phyloP scores from a whole-genome alignment of 805 yeast genomes.

The Scheffersomyces coipomensis region DNA sequence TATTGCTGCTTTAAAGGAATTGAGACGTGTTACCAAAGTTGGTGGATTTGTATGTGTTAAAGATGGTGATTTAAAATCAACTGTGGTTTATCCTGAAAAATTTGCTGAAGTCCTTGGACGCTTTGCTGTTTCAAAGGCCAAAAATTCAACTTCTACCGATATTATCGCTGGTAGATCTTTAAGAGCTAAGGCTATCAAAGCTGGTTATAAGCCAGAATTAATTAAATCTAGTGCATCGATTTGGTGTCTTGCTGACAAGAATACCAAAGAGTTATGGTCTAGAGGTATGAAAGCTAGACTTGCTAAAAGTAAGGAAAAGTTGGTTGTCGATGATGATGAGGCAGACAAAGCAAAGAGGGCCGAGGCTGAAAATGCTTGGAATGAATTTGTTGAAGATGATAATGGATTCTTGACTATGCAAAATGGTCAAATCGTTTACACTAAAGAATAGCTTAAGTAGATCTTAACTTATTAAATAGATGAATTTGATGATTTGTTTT shows the following conservation, averaged over 20 bases:
- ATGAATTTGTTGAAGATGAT: not conserved
- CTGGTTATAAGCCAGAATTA: conserved; percentile 13
- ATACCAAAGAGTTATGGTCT: no score
- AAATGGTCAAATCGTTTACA: conserved; percentile 3
- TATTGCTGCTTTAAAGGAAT: conserved; percentile 28
- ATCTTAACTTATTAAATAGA: no score
- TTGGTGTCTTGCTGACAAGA: conserved; percentile 12
- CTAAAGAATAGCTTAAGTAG: no score
- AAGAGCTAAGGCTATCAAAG: conserved; percentile 13
- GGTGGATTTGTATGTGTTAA: conserved; percentile 31
- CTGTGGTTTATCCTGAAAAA: conserved; percentile 15
- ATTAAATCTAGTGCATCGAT: conserved; percentile 10
- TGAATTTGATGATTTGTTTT: no score
- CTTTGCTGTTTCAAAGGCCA: conserved; percentile 4
- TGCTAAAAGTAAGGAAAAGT: no score
- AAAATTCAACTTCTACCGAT: conserved; percentile 10
- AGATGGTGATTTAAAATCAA: conserved; percentile 25
- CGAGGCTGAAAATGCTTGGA: not conserved
- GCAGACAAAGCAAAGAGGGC: not conserved
- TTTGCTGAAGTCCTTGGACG: conserved; percentile 9
- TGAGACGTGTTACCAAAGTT: conserved; percentile 32
- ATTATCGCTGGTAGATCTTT: conserved; percentile 15
- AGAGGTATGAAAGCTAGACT: no score
- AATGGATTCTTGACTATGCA: not conserved
- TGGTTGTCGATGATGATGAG: not conserved